phyloP scores from a whole-genome alignment of 345 rosid genomes.

The Limnanthes douglasii region DNA sequence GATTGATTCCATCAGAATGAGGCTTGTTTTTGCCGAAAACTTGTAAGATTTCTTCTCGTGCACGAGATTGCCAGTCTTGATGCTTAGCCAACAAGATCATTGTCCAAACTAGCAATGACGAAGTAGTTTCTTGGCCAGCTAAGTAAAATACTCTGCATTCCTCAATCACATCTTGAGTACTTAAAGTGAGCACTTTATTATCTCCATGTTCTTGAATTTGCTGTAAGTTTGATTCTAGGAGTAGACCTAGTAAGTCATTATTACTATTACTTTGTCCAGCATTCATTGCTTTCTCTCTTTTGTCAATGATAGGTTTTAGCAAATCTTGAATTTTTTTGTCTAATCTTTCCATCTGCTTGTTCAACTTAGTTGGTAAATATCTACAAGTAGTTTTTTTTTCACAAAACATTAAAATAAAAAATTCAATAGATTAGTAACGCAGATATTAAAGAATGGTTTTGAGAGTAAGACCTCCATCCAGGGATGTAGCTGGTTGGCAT shows the following conservation, averaged over 20 bases:
- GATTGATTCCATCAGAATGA: constrained; percentile 20
- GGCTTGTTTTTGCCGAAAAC: constrained; percentile 22
- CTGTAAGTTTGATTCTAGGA: constrained; percentile 21
- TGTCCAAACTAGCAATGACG: constrained; percentile 37
- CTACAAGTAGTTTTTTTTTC: too few relatives aligned
- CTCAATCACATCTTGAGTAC: constrained; percentile 35
- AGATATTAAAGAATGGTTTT: too few relatives aligned
- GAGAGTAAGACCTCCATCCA: constrained; percentile 8
- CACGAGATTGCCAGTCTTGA: constrained; percentile 40
- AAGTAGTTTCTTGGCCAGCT: constrained; percentile 54
- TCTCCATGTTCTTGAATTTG: constrained; percentile 17
- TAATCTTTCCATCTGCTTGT: constrained; percentile 22
- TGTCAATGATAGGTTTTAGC: constrained; percentile 15
- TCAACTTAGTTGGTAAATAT: constrained; percentile 26
- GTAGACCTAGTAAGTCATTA: constrained; percentile 27
- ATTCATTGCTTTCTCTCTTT: constrained; percentile 21
- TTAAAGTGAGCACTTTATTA: too few relatives aligned
- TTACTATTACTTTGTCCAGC: constrained; percentile 14
- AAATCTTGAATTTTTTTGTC: constrained; percentile 14
- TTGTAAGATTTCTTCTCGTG: constrained; percentile 33
- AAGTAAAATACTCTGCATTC: constrained; percentile 54
- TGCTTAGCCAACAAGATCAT: constrained; percentile 30
- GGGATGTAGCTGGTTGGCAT: background rate
- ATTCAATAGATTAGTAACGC: too few relatives aligned
- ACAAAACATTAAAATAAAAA: too few relatives aligned